A percentile compares a stretch with the other conserved stretches of the same genome.
phyloP scores from a whole-genome alignment of 1,284 basidiomycete genomes.

The Puccinia horiana region DNA sequence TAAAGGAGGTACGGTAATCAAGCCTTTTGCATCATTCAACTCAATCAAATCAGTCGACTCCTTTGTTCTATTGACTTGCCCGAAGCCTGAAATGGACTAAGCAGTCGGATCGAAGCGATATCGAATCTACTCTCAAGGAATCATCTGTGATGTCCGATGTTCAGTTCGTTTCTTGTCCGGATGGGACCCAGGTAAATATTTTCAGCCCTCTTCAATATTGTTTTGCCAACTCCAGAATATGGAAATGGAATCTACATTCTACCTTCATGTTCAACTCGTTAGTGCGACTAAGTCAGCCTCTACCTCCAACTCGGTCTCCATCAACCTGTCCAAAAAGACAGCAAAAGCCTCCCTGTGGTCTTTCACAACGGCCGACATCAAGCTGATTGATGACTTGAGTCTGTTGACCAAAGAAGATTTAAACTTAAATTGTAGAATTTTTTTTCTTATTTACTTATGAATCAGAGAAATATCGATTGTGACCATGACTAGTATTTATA shows the following conservation, averaged over 20 bases:
- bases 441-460: no score
- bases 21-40: no score
- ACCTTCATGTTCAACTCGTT: background rate
- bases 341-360: slow-evolving; percentile 47
- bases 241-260: background rate
- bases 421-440: no score
- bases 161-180: background rate
- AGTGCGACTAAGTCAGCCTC: slow-evolving; percentile 21
- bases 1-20: no score
- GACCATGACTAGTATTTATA: no score
- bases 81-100: slow-evolving; percentile 27
- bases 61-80: no score
- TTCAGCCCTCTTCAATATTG: background rate
- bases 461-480: no score
- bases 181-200: slow-evolving; percentile 16
- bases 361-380: slow-evolving; percentile 18
- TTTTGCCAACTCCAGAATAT: background rate
- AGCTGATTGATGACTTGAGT: slow-evolving; percentile 70
- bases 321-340: slow-evolving; percentile 31
- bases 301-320: slow-evolving; percentile 3
- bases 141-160: background rate
- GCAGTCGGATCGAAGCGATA: background rate
- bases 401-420: slow-evolving; percentile 74
- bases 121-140: slow-evolving; percentile 33
- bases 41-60: no score